Evolutionary conservation across 257 asterid genomes (phyloP), one percentile per base, ranked within the genome.

Genomic region (Solanum tacnaense): DNA sequence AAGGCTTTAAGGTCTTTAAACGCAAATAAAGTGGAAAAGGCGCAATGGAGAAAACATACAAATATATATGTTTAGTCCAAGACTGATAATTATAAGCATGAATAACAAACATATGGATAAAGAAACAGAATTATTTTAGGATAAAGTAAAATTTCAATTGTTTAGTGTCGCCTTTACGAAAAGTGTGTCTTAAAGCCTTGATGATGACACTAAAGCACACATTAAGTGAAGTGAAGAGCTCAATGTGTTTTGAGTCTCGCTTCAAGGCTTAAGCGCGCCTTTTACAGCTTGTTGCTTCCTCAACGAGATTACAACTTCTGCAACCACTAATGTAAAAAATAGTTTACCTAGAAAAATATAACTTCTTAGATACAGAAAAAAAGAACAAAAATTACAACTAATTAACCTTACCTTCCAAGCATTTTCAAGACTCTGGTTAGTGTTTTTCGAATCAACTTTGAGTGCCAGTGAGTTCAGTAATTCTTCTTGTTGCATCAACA

Each of bases 401-500:
- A 29, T 20, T 29, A 27, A 38, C 46, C 73, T 75, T 31, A 87
- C 89, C 89, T 87, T 62, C 67, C 81, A 87, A 38, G 89, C 44
- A 32, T 62, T 87, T 76, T 87, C 89, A 25, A 87, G 79, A 20
- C 68, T 29, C 52, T 87, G 89, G 41, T 56, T 52, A 34, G 49
- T 87, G 86, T 56, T 38, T 41, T 78, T 49, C 12, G 81, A 21
- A 87, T 87, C 38, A 16, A 60, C 89, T 60, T 87, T 87, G 32
- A 35, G 81, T 36, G 88, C 86, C 56, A 76, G 76, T 13, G 86
- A 87, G 89, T 76, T 87, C 31, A 78, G 86, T 20, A 87, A 25
- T 62, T 87, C 86, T 36, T 60, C 89, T 87, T 76, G 89, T 62
- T 87, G 86, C 86, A 87, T 38, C 68, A 87, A 60, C 23, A 56